A percentile compares a stretch with the other conserved stretches of the same genome.
Conservation (phyloP, 2,329 filamentous ascomycete genomes). For the Chlorencoelia australis region DNA sequence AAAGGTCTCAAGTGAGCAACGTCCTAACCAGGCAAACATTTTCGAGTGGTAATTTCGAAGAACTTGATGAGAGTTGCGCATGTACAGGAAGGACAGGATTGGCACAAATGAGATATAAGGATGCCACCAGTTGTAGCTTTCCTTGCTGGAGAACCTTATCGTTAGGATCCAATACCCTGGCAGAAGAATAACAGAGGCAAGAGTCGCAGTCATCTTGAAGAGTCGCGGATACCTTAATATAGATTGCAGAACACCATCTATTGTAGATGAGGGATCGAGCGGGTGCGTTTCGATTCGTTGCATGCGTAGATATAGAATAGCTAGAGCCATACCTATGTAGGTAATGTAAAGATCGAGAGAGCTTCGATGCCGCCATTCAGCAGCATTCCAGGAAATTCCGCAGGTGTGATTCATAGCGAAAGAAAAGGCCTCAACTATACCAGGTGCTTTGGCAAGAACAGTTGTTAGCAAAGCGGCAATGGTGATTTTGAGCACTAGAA, state of each 20-base stretch:
- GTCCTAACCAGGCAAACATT: slow-evolving; percentile 44
- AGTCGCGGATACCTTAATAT: slow-evolving; percentile 6
- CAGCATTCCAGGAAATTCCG: slow-evolving; percentile 38
- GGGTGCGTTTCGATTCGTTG: slow-evolving; percentile 17
- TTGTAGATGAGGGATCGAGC: slow-evolving; percentile 16
- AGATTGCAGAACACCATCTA: slow-evolving; percentile 13
- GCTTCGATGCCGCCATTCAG: slow-evolving; percentile 41
- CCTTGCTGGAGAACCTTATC: slow-evolving; percentile 26
- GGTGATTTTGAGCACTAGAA: slow-evolving; percentile 38
- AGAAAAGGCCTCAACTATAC: slow-evolving; percentile 34
- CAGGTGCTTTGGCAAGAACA: slow-evolving; percentile 29
- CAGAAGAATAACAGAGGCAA: slow-evolving; percentile 15
- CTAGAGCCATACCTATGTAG: slow-evolving; percentile 44
- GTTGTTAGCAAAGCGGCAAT: slow-evolving; percentile 34
- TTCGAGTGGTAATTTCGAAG: slow-evolving; percentile 35
- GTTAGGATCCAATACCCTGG: slow-evolving; percentile 16
- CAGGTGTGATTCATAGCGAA: slow-evolving; percentile 32
- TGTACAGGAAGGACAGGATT: slow-evolving; percentile 39
- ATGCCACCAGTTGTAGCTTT: slow-evolving; percentile 40
- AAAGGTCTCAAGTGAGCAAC: slow-evolving; percentile 48
- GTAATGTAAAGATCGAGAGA: slow-evolving; percentile 44
- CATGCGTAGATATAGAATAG: slow-evolving; percentile 31
- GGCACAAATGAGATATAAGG: slow-evolving; percentile 45
- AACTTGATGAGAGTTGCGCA: slow-evolving; percentile 38
- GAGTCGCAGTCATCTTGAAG: slow-evolving; percentile 10